These are phyloP conservation scores for Ensete ventricosum DNA, from an alignment of 176 grass and related monocot species.

Conservation along the genomic window DNA sequence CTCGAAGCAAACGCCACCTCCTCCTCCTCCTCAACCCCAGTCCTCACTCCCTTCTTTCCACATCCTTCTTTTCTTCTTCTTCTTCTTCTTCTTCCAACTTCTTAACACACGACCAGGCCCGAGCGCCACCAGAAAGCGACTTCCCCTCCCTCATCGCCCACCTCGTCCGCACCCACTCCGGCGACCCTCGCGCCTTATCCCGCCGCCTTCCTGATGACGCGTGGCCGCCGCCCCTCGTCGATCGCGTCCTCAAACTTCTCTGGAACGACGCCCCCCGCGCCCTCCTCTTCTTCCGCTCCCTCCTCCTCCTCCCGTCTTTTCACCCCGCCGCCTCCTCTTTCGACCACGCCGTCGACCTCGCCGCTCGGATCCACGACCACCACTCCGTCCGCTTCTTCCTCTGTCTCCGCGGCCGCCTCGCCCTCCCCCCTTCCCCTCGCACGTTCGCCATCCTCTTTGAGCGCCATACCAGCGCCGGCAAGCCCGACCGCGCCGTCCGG, in stretches of 20 bases:
- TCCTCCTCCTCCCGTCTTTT: slow-evolving; percentile 47
- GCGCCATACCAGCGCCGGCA: slow-evolving; percentile 44
- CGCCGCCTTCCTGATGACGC: slow-evolving; percentile 16
- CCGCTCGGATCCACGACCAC: slow-evolving; percentile 49
- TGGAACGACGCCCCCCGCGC: slow-evolving; percentile 64
- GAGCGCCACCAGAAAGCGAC: background rate
- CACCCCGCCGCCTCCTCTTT: slow-evolving; percentile 43
- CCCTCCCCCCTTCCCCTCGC: slow-evolving; percentile 50
- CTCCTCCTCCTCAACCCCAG: too few relatives aligned
- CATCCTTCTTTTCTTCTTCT: too few relatives aligned
- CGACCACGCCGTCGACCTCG: slow-evolving; percentile 72
- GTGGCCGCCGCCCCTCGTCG: slow-evolving; percentile 25
- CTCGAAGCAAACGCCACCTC: too few relatives aligned
- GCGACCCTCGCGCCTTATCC: slow-evolving; percentile 15
- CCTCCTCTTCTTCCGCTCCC: slow-evolving; percentile 83
- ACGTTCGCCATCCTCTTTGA: slow-evolving; percentile 76
- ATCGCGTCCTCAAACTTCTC: slow-evolving; percentile 65
- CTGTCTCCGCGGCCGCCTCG: slow-evolving; percentile 41
- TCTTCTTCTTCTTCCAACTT: too few relatives aligned
- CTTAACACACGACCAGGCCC: too few relatives aligned
- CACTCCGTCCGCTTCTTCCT: slow-evolving; percentile 43
- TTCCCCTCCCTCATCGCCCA: slow-evolving; percentile 33
- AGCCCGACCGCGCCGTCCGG: slow-evolving; percentile 65
- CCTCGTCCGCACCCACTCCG: slow-evolving; percentile 39
- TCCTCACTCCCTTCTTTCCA: too few relatives aligned